phyloP scores from a whole-genome alignment of 164 flowering plant species.

The Macadamia tetraphylla region DNA sequence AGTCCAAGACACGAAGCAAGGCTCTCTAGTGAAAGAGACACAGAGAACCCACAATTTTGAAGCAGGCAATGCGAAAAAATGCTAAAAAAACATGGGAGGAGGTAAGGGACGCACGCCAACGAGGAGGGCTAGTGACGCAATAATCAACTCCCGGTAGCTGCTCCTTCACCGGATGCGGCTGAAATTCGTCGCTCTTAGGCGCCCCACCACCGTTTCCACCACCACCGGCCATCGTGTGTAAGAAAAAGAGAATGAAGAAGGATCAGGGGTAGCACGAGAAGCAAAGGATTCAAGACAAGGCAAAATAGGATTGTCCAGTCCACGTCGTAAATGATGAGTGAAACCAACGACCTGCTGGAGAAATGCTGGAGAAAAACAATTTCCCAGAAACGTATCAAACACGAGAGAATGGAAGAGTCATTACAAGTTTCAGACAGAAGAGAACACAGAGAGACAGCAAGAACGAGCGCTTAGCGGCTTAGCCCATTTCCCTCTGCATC shows the following conservation, averaged over 20 bases:
- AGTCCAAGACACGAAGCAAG: not conserved
- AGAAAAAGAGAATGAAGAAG: not conserved
- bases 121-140: constrained; percentile 61
- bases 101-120: constrained; percentile 42
- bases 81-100: constrained; percentile 5
- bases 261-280: not conserved
- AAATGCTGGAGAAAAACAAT: too few species aligned
- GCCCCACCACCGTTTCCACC: constrained; percentile 8
- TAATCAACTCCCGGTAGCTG: constrained; percentile 68
- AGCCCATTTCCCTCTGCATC: too few species aligned
- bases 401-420: not conserved
- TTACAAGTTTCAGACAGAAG: too few species aligned
- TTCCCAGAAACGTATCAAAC: not conserved
- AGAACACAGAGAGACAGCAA: too few species aligned
- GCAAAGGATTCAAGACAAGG: not conserved
- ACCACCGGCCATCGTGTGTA: constrained; percentile 1
- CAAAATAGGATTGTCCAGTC: not conserved
- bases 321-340: too few species aligned
- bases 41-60: not conserved
- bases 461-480: too few species aligned
- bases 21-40: not conserved
- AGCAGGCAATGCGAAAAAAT: not conserved
- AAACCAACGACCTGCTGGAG: too few species aligned
- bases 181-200: constrained; percentile 38
- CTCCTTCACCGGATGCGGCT: constrained; percentile 66